These are phyloP conservation scores for Paraconiothyrium brasiliense DNA, from an alignment of 2,329 filamentous ascomycete species.

Conservation along the genomic window DNA sequence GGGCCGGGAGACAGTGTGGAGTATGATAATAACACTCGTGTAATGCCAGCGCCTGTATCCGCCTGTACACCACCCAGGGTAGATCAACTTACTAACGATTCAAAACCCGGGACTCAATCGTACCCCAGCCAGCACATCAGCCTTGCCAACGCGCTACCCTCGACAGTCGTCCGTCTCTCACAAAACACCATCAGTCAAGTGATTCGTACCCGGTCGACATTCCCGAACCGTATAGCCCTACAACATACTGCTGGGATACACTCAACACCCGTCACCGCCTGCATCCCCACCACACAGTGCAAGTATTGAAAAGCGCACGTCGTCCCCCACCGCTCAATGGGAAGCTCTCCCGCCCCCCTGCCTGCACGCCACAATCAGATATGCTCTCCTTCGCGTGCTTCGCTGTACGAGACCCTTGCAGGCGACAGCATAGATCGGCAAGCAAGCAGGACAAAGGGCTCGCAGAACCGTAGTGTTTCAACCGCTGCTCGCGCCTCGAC, in stretches of 20 bases:
- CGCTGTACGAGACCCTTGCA: background rate
- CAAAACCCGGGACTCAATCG: background rate
- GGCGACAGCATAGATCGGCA: constrained; percentile 4
- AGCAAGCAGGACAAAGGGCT: constrained; percentile 1
- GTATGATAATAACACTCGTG: background rate
- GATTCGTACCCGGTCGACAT: too few species aligned
- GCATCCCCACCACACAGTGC: background rate
- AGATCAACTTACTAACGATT: background rate
- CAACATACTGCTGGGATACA: background rate
- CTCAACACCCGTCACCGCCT: background rate
- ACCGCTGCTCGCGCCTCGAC: constrained; percentile 10
- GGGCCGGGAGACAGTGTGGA: background rate
- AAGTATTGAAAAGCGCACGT: constrained; percentile 47
- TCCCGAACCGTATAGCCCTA: background rate
- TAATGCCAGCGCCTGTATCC: background rate
- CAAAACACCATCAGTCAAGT: background rate
- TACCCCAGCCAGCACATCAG: constrained; percentile 1
- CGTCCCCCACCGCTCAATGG: constrained; percentile 18
- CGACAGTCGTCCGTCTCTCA: background rate
- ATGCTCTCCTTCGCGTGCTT: background rate
- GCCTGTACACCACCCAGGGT: background rate
- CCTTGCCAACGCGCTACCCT: background rate
- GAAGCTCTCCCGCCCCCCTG: constrained; percentile 1
- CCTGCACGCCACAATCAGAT: constrained; percentile 12
- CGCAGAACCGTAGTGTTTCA: background rate